A percentile compares a stretch with the other conserved stretches of the same genome.
These are phyloP conservation scores for Diaporthe sp. DNA, from an alignment of 2,329 filamentous ascomycete genomes.

Conservation along the genomic window DNA sequence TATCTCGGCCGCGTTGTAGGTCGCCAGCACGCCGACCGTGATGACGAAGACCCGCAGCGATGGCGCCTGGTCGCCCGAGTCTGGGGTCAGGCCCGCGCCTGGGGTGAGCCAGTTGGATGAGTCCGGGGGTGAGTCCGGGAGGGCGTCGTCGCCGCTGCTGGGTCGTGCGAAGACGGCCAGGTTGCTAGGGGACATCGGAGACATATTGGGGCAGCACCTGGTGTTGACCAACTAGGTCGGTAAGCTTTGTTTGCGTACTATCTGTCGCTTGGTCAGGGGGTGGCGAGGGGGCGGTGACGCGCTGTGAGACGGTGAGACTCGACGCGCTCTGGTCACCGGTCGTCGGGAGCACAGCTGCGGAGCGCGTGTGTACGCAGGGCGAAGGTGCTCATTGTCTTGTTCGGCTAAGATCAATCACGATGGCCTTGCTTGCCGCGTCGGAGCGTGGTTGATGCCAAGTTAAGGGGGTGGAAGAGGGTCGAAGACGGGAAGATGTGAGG, in stretches of 20 bases:
- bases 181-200: slow-evolving; percentile 1
- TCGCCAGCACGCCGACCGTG: slow-evolving; percentile 9
- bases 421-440: background rate
- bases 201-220: background rate
- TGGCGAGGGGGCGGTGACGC: background rate
- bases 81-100: slow-evolving; percentile 22
- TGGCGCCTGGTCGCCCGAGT: background rate
- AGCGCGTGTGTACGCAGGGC: background rate
- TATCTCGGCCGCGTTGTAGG: slow-evolving; percentile 33
- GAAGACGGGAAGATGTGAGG: background rate
- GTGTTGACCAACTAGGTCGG: background rate
- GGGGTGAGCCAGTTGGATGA: slow-evolving; percentile 9
- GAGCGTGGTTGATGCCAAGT: background rate
- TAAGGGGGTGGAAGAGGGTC: background rate
- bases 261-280: background rate
- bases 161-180: background rate
- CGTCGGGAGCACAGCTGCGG: slow-evolving; percentile 12
- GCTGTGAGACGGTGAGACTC: slow-evolving; percentile 3
- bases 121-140: slow-evolving; percentile 6
- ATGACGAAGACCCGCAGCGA: slow-evolving; percentile 17
- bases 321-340: slow-evolving; percentile 7
- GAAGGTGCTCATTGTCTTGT: slow-evolving; percentile 5
- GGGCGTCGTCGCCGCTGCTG: background rate
- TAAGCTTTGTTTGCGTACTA: background rate
- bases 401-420: background rate